Conservation (phyloP, 495 filamentous ascomycete genomes). For the Halenospora varia region DNA sequence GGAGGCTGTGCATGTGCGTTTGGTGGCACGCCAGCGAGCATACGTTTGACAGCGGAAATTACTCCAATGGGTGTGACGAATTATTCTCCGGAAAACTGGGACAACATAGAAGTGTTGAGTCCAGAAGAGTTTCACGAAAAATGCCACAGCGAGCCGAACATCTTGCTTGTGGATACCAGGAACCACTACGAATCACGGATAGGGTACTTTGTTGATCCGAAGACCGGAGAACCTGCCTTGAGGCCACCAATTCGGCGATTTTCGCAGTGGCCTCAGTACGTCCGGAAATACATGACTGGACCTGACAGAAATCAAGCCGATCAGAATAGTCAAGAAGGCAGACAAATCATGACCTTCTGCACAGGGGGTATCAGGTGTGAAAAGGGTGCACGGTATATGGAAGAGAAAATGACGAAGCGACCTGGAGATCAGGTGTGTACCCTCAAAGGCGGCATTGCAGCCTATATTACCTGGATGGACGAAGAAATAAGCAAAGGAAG, state of each 20-base stretch:
- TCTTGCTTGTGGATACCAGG: constrained; percentile 21
- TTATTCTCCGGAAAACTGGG: constrained; percentile 21
- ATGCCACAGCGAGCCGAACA: constrained; percentile 1
- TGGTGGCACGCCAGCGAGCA: constrained; percentile 5
- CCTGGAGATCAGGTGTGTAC: constrained; percentile 17
- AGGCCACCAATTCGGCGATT: constrained; percentile 23
- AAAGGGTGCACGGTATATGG: constrained; percentile 21
- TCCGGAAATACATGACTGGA: constrained; percentile 6
- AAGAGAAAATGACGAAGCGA: constrained; percentile 14
- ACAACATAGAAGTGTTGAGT: constrained; percentile 7
- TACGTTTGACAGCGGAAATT: constrained; percentile 18
- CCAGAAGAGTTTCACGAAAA: constrained; percentile 23
- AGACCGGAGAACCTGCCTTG: constrained; percentile 14
- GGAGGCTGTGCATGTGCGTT: constrained; percentile 24
- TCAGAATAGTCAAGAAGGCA: constrained; percentile 1
- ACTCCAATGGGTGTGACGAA: constrained; percentile 26
- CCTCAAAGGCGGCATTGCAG: constrained; percentile 23
- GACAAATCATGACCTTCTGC: constrained; percentile 22
- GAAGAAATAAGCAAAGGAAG: constrained; percentile 18
- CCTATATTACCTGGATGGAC: constrained; percentile 26
- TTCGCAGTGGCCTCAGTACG: constrained; percentile 24
- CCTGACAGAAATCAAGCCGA: not conserved
- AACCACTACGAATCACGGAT: constrained; percentile 29
- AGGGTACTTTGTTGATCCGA: constrained; percentile 23
- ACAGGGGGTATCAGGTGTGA: constrained; percentile 27